Percentiles rank a stretch among this genome's conserved stretches.
phyloP scores from a whole-genome alignment of 345 rosid species.

The Eutrema japonicum region DNA sequence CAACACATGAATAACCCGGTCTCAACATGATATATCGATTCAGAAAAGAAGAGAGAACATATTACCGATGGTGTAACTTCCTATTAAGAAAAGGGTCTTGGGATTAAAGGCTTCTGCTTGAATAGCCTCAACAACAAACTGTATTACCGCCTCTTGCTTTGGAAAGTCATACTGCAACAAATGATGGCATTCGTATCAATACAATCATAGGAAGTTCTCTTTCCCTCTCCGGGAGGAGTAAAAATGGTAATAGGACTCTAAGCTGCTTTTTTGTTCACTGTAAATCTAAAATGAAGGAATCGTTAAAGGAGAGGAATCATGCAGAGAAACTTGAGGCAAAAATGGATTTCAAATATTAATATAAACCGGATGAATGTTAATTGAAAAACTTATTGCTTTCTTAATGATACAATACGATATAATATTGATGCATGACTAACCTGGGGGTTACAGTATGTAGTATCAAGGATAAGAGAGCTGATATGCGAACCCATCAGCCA shows the following conservation, averaged over 20 bases:
- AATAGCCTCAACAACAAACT: slow-evolving; percentile 91
- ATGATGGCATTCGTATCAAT: slow-evolving; percentile 15
- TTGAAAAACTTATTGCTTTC: not conserved
- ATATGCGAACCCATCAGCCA: slow-evolving; percentile 50
- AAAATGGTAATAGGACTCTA: not conserved
- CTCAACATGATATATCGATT: slow-evolving; percentile 8
- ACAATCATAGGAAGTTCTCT: not conserved
- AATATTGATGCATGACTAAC: slow-evolving; percentile 45
- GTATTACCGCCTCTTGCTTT: slow-evolving; percentile 88
- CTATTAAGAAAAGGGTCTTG: slow-evolving; percentile 82
- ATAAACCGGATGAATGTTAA: not conserved
- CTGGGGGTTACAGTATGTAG: slow-evolving; percentile 96
- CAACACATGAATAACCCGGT: not conserved
- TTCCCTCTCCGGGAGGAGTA: not conserved
- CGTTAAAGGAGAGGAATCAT: not conserved
- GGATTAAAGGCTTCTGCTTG: slow-evolving; percentile 97
- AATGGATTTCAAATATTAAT: not conserved
- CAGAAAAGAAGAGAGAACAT: not conserved
- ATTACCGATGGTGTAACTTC: slow-evolving; percentile 93
- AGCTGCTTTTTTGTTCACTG: not conserved
- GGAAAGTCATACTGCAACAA: slow-evolving; percentile 90
- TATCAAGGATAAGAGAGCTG: slow-evolving; percentile 89
- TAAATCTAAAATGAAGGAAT: no score
- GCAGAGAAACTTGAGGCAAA: not conserved
- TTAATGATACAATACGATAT: not conserved